Evolutionary conservation across 108 stramenopile species (phyloP).

Genomic region (Discostella stelligeroides): DNA sequence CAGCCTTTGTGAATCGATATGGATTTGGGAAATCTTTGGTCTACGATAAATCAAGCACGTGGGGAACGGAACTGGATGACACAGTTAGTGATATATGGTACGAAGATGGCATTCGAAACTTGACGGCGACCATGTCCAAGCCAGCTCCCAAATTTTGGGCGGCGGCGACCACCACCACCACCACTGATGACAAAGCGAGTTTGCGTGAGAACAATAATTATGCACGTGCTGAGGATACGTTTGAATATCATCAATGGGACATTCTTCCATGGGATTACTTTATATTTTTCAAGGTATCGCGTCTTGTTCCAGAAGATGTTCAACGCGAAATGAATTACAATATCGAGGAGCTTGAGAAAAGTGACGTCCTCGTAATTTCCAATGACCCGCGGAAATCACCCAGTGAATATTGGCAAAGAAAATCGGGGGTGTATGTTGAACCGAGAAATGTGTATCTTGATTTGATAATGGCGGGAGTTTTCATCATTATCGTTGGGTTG

Average conservation of each 20-base stretch:
- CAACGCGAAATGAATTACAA: constrained; percentile 37
- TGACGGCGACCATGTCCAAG: constrained; percentile 27
- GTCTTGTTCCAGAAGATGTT: constrained; percentile 45
- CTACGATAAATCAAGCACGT: constrained; percentile 28
- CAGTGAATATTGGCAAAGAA: constrained; percentile 31
- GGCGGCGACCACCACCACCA: constrained; percentile 2
- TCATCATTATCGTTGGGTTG: background rate
- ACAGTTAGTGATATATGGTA: constrained; percentile 52
- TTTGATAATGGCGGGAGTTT: background rate
- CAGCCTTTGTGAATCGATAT: constrained; percentile 42
- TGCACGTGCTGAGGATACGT: constrained; percentile 26
- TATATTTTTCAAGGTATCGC: constrained; percentile 56
- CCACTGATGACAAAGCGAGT: constrained; percentile 10
- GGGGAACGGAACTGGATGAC: constrained; percentile 41
- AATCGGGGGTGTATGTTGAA: constrained; percentile 23
- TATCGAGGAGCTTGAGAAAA: constrained; percentile 14
- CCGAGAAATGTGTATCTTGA: constrained; percentile 6
- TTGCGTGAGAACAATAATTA: background rate
- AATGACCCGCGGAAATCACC: constrained; percentile 41
- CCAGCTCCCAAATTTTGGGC: constrained; percentile 20
- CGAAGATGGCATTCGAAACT: constrained; percentile 40
- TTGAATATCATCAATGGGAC: constrained; percentile 47
- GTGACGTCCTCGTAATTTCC: constrained; percentile 24
- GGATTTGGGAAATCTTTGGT: constrained; percentile 33
- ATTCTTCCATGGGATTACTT: constrained; percentile 52